phyloP scores from a whole-genome alignment of 257 asterid genomes.

The Solanum gracilifrons region DNA sequence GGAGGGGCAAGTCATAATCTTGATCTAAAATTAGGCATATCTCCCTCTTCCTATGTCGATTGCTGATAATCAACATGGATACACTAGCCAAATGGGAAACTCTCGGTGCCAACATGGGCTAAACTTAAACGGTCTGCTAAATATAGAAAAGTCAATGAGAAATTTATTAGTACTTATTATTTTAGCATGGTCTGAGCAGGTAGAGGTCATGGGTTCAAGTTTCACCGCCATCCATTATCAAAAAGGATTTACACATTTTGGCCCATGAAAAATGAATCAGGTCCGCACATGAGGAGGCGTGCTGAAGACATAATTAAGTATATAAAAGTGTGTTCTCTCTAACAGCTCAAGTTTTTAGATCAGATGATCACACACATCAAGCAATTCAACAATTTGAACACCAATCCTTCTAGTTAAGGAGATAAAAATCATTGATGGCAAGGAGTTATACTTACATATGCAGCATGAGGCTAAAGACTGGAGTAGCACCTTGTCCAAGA shows the following conservation, averaged over 20 bases:
- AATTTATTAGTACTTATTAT: background rate
- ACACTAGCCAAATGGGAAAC: constrained; percentile 14
- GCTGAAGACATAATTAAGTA: background rate
- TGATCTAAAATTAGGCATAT: constrained; percentile 45
- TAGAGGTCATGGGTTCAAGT: background rate
- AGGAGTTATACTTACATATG: constrained; percentile 50
- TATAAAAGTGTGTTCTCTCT: background rate
- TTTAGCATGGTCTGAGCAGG: background rate
- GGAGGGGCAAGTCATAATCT: constrained; percentile 43
- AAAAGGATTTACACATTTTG: background rate
- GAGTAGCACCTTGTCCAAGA: constrained; percentile 44
- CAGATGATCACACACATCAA: background rate
- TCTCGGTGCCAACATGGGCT: constrained; percentile 24
- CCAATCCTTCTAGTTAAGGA: background rate
- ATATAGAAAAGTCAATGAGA: constrained; percentile 6
- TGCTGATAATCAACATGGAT: constrained; percentile 12
- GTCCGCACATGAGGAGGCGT: background rate
- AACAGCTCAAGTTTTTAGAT: background rate
- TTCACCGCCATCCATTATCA: background rate
- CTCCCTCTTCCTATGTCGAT: background rate
- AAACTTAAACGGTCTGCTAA: constrained; percentile 13
- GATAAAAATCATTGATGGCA: background rate
- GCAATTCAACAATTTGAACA: background rate
- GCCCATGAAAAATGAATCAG: background rate
- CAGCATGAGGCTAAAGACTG: constrained; percentile 76